Conservation (phyloP, 306 rosid genomes). For the Cucumis melo region DNA sequence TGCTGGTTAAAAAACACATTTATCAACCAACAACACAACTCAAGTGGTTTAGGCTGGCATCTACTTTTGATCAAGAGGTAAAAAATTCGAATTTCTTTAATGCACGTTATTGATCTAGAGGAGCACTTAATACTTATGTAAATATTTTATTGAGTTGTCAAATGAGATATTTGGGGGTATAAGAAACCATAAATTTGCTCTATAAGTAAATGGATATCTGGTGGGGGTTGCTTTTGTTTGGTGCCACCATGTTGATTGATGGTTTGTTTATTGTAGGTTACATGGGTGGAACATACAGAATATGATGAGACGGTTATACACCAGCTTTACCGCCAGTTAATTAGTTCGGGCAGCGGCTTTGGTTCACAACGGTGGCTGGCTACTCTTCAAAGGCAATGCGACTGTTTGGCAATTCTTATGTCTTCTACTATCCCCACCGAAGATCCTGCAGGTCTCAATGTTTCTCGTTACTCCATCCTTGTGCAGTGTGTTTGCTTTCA, state of each 20-base stretch:
- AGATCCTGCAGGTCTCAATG: conserved; percentile 35
- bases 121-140: background rate
- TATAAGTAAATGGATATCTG: background rate
- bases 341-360: conserved; percentile 53
- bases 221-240: background rate
- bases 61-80: background rate
- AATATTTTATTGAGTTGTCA: background rate
- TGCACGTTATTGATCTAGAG: background rate
- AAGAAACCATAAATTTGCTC: background rate
- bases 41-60: too few species aligned
- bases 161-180: background rate
- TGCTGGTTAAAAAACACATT: background rate
- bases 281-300: conserved; percentile 79
- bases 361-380: conserved; percentile 88
- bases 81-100: too few species aligned
- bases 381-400: conserved; percentile 68
- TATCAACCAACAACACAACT: too few species aligned
- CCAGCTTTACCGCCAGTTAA: conserved; percentile 37
- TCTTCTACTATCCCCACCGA: conserved; percentile 34
- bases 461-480: background rate
- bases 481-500: background rate
- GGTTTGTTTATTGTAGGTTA: conserved; percentile 41
- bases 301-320: conserved; percentile 57
- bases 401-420: conserved; percentile 37
- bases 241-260: background rate